Base-by-base conservation (phyloP, 2,329 filamentous ascomycete genomes). In the Fusarium beomiforme region DNA sequence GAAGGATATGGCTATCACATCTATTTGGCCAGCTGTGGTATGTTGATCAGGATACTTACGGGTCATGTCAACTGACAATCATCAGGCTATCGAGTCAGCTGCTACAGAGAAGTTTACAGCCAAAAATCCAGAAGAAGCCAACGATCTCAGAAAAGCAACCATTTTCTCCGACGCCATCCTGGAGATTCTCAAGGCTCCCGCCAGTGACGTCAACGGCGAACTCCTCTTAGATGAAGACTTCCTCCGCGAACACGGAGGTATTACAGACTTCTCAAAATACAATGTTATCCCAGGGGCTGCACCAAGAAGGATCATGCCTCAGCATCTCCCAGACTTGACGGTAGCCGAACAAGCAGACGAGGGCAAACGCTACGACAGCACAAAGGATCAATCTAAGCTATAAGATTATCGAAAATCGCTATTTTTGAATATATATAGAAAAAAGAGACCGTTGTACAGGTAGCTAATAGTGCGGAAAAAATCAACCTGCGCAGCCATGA, bases 261-360 rank as follows among this genome's bases (percentile, higher is more conserved):
- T 94, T 6, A 85, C 81, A 0, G 92, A 97, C 78, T 96, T 97
- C 74, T 86, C 85, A 1, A 87, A 89, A 75, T 97, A 97, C 78
- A 88, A 85, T 36, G 79, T 95, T n/a, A 84, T 95, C 2, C 82
- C 87, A 0, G 92, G 91, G 2, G 75, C 87, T 0, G 81, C 62
- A 2, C 93, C 93, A 0, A 83, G 93, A 61, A 84, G 93, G 23
- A 97, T 97, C 70, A 95, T 97, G 92, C 94, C 94, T 0, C 82
- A 79, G 0, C 78, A 84, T 62, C 84, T 96, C 67, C 93, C 93
- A 0, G 87, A 91, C 69, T 76, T 97, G 73, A 88, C 85, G 5
- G 93, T 97, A 8, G 87, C 84, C 11, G 93, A 96, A 81, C 92
- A 97, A 80, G 89, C 91, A 65, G 93, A 97, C 75, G 93, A 97